Conservation (phyloP, 1,139 yeast genomes). For the Schizosaccharomyces versatilis region DNA sequence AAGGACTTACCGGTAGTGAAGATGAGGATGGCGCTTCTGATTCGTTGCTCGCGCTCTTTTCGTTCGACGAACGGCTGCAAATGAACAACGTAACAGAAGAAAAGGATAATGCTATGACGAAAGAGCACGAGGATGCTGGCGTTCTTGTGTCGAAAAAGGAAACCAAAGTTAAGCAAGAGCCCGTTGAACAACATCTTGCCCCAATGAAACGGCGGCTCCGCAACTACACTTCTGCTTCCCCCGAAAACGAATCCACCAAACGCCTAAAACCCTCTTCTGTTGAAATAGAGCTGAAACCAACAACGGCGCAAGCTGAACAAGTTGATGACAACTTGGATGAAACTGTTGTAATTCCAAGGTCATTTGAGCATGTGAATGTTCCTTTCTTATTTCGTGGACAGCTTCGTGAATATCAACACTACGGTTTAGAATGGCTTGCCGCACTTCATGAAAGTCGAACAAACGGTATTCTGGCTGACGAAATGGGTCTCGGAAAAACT, state of each 20-base stretch:
- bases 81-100: no score
- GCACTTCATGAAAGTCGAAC: conserved; percentile 80
- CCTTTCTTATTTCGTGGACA: conserved; percentile 49
- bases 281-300: conserved; percentile 4
- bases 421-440: conserved; percentile 92
- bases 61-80: background rate
- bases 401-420: conserved; percentile 78
- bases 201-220: no score
- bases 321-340: conserved; percentile 13
- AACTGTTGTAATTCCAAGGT: conserved; percentile 13
- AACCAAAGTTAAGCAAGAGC: no score
- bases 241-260: no score
- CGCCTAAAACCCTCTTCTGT: conserved; percentile 3
- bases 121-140: no score
- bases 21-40: conserved; percentile 12
- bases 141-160: no score
- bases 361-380: conserved; percentile 13
- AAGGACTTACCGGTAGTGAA: conserved; percentile 13
- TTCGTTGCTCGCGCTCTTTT: background rate
- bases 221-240: no score
- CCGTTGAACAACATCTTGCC: no score
- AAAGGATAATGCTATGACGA: no score
- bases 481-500: conserved; percentile 95
- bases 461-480: conserved; percentile 93
- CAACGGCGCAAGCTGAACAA: conserved; percentile 7